Evolutionary conservation across 1,284 basidiomycete species (phyloP).

Genomic region (Moesziomyces parantarcticus): DNA sequence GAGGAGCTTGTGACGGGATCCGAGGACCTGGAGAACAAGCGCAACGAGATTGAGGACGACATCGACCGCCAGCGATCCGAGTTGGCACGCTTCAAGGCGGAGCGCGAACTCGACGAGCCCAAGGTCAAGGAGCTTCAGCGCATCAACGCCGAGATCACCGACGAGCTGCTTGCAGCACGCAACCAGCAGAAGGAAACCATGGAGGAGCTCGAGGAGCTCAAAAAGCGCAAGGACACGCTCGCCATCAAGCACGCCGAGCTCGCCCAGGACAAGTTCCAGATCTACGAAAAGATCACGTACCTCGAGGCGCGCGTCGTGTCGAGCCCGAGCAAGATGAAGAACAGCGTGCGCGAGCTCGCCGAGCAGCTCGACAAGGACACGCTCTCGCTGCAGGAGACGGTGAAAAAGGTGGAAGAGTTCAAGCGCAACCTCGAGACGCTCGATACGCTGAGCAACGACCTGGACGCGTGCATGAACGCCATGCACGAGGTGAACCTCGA

Average conservation of each 20-base stretch:
- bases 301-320: slow-evolving; percentile 56
- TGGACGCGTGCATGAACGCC: slow-evolving; percentile 40
- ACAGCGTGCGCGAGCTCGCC: slow-evolving; percentile 41
- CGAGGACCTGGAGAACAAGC: slow-evolving; percentile 74
- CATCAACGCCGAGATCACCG: slow-evolving; percentile 83
- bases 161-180: slow-evolving; percentile 72
- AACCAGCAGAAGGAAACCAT: slow-evolving; percentile 55
- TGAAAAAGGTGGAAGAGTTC: slow-evolving; percentile 73
- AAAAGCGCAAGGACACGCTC: slow-evolving; percentile 44
- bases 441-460: slow-evolving; percentile 49
- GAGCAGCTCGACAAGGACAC: slow-evolving; percentile 78
- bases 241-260: slow-evolving; percentile 55
- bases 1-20: slow-evolving; percentile 74
- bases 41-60: slow-evolving; percentile 72
- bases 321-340: slow-evolving; percentile 55
- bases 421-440: slow-evolving; percentile 47
- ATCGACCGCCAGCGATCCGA: slow-evolving; percentile 73
- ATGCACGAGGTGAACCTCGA: slow-evolving; percentile 59
- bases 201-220: slow-evolving; percentile 52
- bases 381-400: slow-evolving; percentile 78
- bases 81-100: slow-evolving; percentile 45
- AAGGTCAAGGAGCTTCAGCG: slow-evolving; percentile 77
- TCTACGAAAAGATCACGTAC: slow-evolving; percentile 54
- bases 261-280: slow-evolving; percentile 54
- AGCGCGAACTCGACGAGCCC: slow-evolving; percentile 72